Base-by-base conservation (phyloP, 1,284 basidiomycete genomes). In the Peniophora sp. region DNA sequence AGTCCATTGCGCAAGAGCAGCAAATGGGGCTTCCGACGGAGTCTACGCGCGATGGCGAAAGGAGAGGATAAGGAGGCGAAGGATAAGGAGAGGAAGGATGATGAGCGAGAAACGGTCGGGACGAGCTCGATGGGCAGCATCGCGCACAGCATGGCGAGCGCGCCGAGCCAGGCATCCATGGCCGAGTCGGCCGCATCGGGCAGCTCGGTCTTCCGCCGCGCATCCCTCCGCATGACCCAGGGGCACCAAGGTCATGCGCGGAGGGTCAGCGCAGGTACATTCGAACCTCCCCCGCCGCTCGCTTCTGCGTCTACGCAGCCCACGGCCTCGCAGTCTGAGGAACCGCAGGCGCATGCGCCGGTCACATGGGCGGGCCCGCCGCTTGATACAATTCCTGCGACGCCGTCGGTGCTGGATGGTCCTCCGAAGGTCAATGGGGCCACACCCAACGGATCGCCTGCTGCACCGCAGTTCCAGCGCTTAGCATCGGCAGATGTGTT, bases 21-120 rank as follows among this genome's bases (percentile, higher is more conserved):
- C 48, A 56, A 63, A 12, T 86, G 83, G 83, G 78, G 83, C 54
- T 79, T 76, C 60, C 72, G 76, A 55, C 53, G 55, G n/a, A 53
- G 45, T 35, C 20, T 49, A 45, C 54, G 62, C 47, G 59, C 60
- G 46, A 58, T 47, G 27, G 53, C 49, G 15, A 57, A 59, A 47
- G 54, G 59, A 18, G 54, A 55, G 51, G 54, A 49, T 5, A 54
- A 56, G 32, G 59, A 58, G 17, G 35, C 48, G 23, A 51, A 55
- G 47, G 49, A 49, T 12, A 52, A 59, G 34, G 49, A 49, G 11
- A 52, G 58, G 34, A 59, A 57, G 23, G 56, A 56, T 41, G 54
- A 50, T 43, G 51, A 57, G 49, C 54, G 57, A 24, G 54, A 53
- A 24, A 47, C 36, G 48, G 24, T 32, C 47, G 51, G 44, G 44